A percentile compares a stretch with the other conserved stretches of the same genome.
These are phyloP conservation scores for Diaporthe amygdali DNA, from an alignment of 2,329 filamentous ascomycete genomes.

Conservation along the genomic window DNA sequence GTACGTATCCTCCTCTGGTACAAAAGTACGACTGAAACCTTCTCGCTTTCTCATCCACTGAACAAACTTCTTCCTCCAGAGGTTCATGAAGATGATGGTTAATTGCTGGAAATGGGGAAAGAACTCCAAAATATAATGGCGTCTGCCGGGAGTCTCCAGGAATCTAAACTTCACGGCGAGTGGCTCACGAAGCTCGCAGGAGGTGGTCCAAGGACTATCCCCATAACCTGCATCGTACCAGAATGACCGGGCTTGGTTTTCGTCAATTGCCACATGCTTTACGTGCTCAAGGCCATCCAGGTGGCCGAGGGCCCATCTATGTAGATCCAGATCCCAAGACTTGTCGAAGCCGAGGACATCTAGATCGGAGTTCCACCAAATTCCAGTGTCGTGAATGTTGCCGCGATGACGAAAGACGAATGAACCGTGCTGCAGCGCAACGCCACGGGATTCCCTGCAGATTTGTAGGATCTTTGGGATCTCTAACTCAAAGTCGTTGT, in stretches of 20 bases:
- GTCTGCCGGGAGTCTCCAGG: neutral
- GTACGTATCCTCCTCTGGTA: neutral
- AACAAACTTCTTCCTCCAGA: neutral
- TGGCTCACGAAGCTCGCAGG: neutral
- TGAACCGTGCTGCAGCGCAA: neutral
- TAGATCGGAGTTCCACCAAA: neutral
- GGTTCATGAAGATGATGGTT: neutral
- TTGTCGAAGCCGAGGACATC: neutral
- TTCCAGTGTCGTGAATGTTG: neutral
- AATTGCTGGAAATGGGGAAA: neutral
- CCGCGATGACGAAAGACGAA: neutral
- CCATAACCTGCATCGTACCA: neutral
- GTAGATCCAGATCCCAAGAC: neutral
- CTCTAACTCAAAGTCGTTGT: too few species aligned
- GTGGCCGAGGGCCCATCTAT: neutral
- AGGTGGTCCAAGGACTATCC: accelerated
- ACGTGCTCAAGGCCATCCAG: neutral
- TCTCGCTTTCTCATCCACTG: neutral
- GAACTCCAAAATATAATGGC: neutral
- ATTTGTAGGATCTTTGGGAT: neutral
- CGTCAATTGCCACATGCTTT: neutral
- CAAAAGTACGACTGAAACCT: neutral
- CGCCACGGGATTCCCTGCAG: neutral
- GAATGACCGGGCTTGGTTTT: neutral
- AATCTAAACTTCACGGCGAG: neutral